Evolutionary conservation across 148 eudicot genomes (phyloP), one percentile per base, ranked within the genome.

Genomic region (Amaranthus hypochondriacus): DNA sequence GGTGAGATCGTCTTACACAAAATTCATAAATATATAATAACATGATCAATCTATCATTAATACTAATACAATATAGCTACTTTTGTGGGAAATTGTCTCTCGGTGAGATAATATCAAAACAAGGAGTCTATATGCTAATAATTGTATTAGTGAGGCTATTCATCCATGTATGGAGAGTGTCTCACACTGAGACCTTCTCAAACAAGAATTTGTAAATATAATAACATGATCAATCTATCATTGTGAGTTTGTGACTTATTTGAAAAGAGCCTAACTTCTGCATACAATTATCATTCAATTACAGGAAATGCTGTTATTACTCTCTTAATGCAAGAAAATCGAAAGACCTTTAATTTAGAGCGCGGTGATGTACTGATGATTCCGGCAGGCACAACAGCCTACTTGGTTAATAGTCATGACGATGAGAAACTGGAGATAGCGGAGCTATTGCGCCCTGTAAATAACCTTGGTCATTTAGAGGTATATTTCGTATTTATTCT

Each of bases 391-490:
- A 75, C 72, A 11, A 75, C 72, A 14, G 15, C 67, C 3, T 79
- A 79, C 67, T 51, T 79, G 15, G 74, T 66, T 4, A 79, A 49
- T 52, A 79, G 54, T 18, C 71, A 79, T 55, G 48, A 64, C 14
- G 43, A 65, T 50, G 75, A 79, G 67, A 79, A 42, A 56, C 68
- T 79, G 56, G 61, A 57, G 49, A 64, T 79, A 56, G 78, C 59
- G 0, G 78, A 75, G 78, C 60, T 79, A 28, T 15, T 79, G 65
- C 68, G 48, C 62, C 78, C 75, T 70, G 75, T 79, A 13, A 75
- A 75, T 65, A 79, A 57, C 44, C 82, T 75, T 11, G 82, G 82
- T 65, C 75, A 56, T 43, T 79, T 56, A 70, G 49, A 79, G 82
- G 78, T 75, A 53, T 5, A 63, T 13, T 0, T 6, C 1, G 14